A percentile compares a stretch with the other conserved stretches of the same genome.
phyloP scores from a whole-genome alignment of 805 yeast species.

The Ogataea glucozyma region DNA sequence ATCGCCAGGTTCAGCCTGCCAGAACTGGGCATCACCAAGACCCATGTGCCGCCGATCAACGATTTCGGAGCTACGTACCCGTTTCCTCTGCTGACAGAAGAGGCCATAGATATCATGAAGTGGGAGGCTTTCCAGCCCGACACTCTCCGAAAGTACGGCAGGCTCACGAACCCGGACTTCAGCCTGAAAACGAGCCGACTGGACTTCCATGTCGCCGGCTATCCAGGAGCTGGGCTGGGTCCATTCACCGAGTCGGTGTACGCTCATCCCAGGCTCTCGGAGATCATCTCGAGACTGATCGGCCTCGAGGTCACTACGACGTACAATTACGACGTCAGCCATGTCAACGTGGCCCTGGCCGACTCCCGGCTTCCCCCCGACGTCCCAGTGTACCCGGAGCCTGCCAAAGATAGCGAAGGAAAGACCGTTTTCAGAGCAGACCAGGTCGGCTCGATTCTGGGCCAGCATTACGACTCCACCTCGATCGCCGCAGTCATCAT shows the following conservation, averaged over 20 bases:
- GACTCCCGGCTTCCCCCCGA: constrained; percentile 18
- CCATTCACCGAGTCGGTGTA: constrained; percentile 54
- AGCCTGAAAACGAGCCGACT: constrained; percentile 33
- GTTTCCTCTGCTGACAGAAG: constrained; percentile 58
- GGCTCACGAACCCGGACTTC: constrained; percentile 38
- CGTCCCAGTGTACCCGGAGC: constrained; percentile 20
- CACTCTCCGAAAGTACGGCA: constrained; percentile 43
- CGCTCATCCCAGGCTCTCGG: constrained; percentile 50
- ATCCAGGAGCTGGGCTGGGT: constrained; percentile 36
- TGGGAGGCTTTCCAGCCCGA: constrained; percentile 51
- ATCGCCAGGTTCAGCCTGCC: constrained; percentile 40
- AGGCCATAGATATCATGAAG: constrained; percentile 57
- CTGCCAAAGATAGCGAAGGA: constrained; percentile 18
- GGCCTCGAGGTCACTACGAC: constrained; percentile 47
- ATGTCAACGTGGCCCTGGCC: constrained; percentile 48
- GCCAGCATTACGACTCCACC: constrained; percentile 49
- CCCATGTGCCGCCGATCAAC: constrained; percentile 37
- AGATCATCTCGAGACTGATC: constrained; percentile 49
- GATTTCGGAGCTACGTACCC: constrained; percentile 52
- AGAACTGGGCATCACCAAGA: constrained; percentile 40
- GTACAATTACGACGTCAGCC: constrained; percentile 57
- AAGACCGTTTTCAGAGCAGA: constrained; percentile 26
- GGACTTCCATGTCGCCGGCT: constrained; percentile 54
- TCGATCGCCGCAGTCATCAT: constrained; percentile 52
- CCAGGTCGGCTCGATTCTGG: constrained; percentile 45